phyloP scores from a whole-genome alignment of 768 basidiomycete genomes.

The Tylopilus intermedius region DNA sequence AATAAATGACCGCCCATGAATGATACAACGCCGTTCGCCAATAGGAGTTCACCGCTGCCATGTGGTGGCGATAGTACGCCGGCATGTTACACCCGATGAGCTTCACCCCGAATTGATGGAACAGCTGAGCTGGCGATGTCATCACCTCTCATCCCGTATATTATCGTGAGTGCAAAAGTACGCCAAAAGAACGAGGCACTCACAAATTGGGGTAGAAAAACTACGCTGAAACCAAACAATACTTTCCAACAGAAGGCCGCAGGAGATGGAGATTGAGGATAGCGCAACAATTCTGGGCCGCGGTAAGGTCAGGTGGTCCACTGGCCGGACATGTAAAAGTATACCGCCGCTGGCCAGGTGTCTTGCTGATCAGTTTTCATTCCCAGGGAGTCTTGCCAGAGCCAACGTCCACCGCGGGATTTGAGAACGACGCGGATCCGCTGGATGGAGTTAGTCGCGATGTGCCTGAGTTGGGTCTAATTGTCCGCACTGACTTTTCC shows the following conservation, averaged over 20 bases:
- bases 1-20: not conserved
- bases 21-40: not conserved
- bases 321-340: not conserved
- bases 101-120: too few species aligned
- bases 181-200: not conserved
- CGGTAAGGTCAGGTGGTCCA: constrained; percentile 17
- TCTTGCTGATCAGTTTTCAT: not conserved
- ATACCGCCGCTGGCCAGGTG: not conserved
- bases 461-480: constrained; percentile 50
- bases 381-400: constrained; percentile 15
- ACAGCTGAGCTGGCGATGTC: constrained; percentile 10
- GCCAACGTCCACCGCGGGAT: constrained; percentile 20
- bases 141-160: constrained; percentile 15
- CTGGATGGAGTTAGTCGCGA: constrained; percentile 44
- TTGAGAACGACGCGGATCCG: constrained; percentile 46
- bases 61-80: not conserved
- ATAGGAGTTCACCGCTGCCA: not conserved
- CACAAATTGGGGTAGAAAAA: constrained; percentile 27
- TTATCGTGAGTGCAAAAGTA: constrained; percentile 17
- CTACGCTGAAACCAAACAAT: constrained; percentile 43
- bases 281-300: constrained; percentile 46
- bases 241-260: constrained; percentile 49
- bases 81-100: not conserved
- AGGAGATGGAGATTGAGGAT: constrained; percentile 52
- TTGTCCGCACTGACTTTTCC: constrained; percentile 71